A percentile compares a stretch with the other conserved stretches of the same genome.
Evolutionary conservation across 2,329 filamentous ascomycete genomes (phyloP).

Genomic region (Arthrobotrys iridis): DNA sequence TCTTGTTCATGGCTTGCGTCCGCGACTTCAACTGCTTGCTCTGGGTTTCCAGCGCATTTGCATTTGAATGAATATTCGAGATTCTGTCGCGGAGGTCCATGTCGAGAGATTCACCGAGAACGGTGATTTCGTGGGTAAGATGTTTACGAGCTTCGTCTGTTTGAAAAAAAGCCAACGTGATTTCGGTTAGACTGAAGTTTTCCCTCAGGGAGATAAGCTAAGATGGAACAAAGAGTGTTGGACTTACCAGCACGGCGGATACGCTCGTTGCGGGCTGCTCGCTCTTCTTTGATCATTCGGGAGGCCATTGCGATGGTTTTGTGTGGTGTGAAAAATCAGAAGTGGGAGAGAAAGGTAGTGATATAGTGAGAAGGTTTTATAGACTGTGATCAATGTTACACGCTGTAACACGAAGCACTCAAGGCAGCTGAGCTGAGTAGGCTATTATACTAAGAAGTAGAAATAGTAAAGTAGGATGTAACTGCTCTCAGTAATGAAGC

Average conservation of each 20-base stretch:
- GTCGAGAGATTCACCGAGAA: slow-evolving; percentile 75
- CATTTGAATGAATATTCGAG: slow-evolving; percentile 74
- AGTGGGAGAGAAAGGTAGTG: background rate
- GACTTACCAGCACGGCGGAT: slow-evolving; percentile 58
- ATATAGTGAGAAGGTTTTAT: slow-evolving; percentile 50
- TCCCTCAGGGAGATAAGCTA: background rate
- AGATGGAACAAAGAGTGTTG: background rate
- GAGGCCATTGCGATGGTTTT: slow-evolving; percentile 57
- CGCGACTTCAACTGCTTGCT: slow-evolving; percentile 72
- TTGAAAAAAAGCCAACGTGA: slow-evolving; percentile 10
- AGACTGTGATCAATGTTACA: slow-evolving; percentile 43
- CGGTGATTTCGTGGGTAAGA: slow-evolving; percentile 65
- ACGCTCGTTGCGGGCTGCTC: slow-evolving; percentile 58
- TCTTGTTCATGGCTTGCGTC: slow-evolving; percentile 70
- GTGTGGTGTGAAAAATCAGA: background rate
- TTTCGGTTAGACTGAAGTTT: slow-evolving; percentile 37
- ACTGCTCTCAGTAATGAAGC: slow-evolving; percentile 26
- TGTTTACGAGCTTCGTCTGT: slow-evolving; percentile 66
- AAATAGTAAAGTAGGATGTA: slow-evolving; percentile 19
- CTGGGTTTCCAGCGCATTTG: slow-evolving; percentile 72
- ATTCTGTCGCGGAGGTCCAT: slow-evolving; percentile 75
- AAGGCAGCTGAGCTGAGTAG: background rate
- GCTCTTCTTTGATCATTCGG: slow-evolving; percentile 59
- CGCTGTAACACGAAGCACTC: slow-evolving; percentile 37
- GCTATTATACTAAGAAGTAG: background rate